Percentiles rank a stretch among this genome's conserved stretches.
These are phyloP conservation scores for Hypoxylon cercidicola DNA, from an alignment of 495 filamentous ascomycete genomes.

Conservation along the genomic window DNA sequence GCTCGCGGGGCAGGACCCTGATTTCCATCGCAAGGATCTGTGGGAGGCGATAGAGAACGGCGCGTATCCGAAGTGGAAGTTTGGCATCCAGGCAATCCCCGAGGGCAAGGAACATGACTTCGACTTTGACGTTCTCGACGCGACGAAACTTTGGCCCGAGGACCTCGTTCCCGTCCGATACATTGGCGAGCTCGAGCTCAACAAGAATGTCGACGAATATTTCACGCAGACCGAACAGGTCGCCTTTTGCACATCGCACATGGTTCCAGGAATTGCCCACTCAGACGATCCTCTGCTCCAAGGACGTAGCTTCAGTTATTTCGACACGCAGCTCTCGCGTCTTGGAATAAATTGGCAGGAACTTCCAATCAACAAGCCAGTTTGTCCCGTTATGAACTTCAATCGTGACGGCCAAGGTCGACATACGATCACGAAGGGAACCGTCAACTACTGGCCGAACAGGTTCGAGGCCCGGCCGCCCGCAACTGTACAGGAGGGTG, in stretches of 20 bases:
- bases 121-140: conserved; percentile 90
- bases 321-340: conserved; percentile 85
- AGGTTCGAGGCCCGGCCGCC: conserved; percentile 73
- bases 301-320: conserved; percentile 88
- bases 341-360: conserved; percentile 89
- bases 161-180: conserved; percentile 81
- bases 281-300: conserved; percentile 86
- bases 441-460: conserved; percentile 92
- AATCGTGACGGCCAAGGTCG: conserved; percentile 78
- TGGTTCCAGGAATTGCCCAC: conserved; percentile 89
- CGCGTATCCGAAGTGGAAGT: conserved; percentile 82
- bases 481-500: conserved; percentile 66
- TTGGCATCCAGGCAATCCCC: conserved; percentile 80
- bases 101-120: conserved; percentile 81
- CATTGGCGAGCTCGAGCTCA: conserved; percentile 84
- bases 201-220: conserved; percentile 86
- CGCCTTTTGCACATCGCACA: conserved; percentile 86
- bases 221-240: conserved; percentile 86
- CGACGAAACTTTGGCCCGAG: conserved; percentile 94
- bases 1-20: conserved; percentile 81
- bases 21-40: conserved; percentile 89
- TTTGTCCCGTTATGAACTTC: conserved; percentile 84
- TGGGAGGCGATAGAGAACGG: conserved; percentile 81
- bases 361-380: conserved; percentile 80
- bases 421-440: conserved; percentile 66